Percentiles rank a stretch among this genome's conserved stretches.
phyloP scores from a whole-genome alignment of 139 green algal genomes.

The Closterium sp. region DNA sequence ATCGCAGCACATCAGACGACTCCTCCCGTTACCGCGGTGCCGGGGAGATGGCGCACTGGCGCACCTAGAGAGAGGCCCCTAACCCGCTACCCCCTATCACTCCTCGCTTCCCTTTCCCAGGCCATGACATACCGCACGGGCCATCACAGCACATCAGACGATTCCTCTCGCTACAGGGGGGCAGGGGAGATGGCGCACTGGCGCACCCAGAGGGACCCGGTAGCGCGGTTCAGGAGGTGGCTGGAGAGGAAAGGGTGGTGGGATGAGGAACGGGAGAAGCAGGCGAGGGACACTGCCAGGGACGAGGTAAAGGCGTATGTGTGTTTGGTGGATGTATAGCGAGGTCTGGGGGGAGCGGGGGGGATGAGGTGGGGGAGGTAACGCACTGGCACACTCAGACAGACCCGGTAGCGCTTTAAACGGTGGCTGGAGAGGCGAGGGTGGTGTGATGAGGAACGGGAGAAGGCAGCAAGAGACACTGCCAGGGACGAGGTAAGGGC shows the following conservation, averaged over 20 bases:
- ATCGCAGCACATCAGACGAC: slow-evolving; percentile 89
- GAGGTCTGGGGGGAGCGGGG: slow-evolving; percentile 53
- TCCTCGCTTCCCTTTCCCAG: slow-evolving; percentile 39
- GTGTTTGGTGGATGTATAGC: too few relatives aligned
- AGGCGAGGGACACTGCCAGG: not conserved
- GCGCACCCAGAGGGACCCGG: slow-evolving; percentile 73
- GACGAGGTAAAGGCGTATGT: not conserved
- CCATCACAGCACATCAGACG: slow-evolving; percentile 88
- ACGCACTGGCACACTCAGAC: slow-evolving; percentile 57
- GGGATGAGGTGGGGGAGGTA: slow-evolving; percentile 72
- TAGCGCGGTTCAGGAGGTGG: slow-evolving; percentile 72
- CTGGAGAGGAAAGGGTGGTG: slow-evolving; percentile 53
- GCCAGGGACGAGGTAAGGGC: slow-evolving; percentile 4
- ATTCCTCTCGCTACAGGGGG: slow-evolving; percentile 76
- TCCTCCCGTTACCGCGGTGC: slow-evolving; percentile 72
- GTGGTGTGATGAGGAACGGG: too few relatives aligned
- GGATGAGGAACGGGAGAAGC: slow-evolving; percentile 16
- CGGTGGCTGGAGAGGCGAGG: too few relatives aligned
- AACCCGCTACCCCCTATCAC: not conserved
- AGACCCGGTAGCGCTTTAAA: too few relatives aligned
- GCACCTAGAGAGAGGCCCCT: not conserved
- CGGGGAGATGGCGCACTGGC: slow-evolving; percentile 62
- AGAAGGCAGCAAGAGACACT: too few relatives aligned
- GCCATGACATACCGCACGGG: slow-evolving; percentile 82
- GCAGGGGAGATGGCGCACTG: slow-evolving; percentile 71